Base-by-base conservation (phyloP, 768 basidiomycete species). In the Phanerochaete sordida region DNA sequence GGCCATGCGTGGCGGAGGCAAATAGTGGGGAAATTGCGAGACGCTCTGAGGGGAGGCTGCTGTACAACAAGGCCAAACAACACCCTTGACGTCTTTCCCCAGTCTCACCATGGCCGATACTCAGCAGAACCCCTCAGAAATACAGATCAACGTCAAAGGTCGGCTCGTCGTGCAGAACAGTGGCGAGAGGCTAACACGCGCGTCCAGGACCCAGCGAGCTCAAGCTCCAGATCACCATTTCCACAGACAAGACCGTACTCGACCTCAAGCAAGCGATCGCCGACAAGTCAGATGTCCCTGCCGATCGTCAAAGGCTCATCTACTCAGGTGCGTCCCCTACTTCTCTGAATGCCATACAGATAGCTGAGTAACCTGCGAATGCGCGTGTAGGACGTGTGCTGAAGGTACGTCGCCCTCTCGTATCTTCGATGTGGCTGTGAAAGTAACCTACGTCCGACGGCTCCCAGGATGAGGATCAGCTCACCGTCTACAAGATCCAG, bases 261-360 rank as follows among this genome's bases (percentile, higher is more conserved):
- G 93, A 98, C 64, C 87, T 99, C 70, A 99, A 99, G 80, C 82
- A 87, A 61, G 86, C 87, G 31, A 92, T 99, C 75, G 90, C 94
- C 8, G 86, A 78, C 28, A 86, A 92, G 76, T 88, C 90, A 1
- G 87, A 94, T 68, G 92, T 96, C 26, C 84, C 87, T 64, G 91
- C 92, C 15, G 93, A 92, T 53, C 77, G 91, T 54, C 95, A 97
- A 72, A 77, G 96, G 35, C 77, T 98, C 63, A 98, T 98, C 65
- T 98, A 95, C 74, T 91, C 91, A 35, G 96, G 95, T 83, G 63
- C 65, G 82, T 74, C 64, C 56, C 24, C 8, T 53, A 31, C 12
- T 1, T 19, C n/a, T 49, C 13, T 30, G 28, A 23, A 37, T 6
- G 19, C 8, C 39, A 21, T 51, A 23, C 15, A 19, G 19, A 11